Base-by-base conservation (phyloP, 139 green algal species). In the Klebsormidium nitens region DNA sequence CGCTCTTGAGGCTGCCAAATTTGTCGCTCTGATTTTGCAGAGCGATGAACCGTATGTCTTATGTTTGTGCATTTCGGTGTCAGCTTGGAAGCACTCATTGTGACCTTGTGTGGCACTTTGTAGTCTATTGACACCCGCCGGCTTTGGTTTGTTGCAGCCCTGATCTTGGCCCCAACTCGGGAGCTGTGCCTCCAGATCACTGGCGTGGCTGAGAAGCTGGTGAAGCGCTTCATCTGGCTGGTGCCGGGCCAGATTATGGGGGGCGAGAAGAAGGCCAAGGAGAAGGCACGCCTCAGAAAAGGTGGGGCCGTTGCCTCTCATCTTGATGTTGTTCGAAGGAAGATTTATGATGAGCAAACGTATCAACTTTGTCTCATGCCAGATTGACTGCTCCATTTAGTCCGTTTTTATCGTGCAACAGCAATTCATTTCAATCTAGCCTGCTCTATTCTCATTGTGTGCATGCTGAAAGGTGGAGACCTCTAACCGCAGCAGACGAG, bases 201-300 rank as follows among this genome's bases (percentile, higher is more conserved):
- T 5, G 76, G 83, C 26, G 67, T 85, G 35, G 59, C 49, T 14
- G 49, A 50, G 29, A 19, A 48, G 59, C 59, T 84, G 59, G 26
- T 26, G 26, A 31, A 67, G 34, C 47, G 71, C 26, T 82, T 77
- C 61, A 29, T 81, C 34, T 84, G 74, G 59, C 35, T 84, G n/a
- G 82, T 86, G 60, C 58, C 61, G 4, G 82, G 84, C 11, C 38
- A 82, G 14, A 56, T 90, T 5, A 83, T 89, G 23, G 92, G 93
- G 28, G 91, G 92, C 1, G 93, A 98, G 83, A 89, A 95, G 72
- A 72, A 87, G 2, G 64, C 52, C 32, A 92, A 94, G 59, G 93
- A 98, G 82, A 98, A 98, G 84, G 88, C 90, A 31, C 83, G 92
- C 31, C 84, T 98, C 77, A 72, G 80, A 4, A 86, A 84, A 50